Base-by-base conservation (phyloP, 192 early-diverging fungal species). In the Powellomyces hirtus region DNA sequence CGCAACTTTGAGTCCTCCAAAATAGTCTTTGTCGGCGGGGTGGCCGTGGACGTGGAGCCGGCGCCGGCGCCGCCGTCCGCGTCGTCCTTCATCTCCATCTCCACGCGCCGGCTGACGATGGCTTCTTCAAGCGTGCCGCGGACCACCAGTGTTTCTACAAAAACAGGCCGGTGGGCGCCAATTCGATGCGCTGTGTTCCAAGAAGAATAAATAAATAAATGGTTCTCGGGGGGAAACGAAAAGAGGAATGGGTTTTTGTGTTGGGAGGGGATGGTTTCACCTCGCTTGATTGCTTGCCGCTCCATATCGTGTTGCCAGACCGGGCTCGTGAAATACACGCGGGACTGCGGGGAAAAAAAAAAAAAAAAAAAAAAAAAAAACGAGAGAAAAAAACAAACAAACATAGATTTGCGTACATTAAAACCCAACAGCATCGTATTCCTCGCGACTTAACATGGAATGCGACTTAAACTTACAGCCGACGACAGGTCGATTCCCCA, bases 211-310 rank as follows among this genome's bases (percentile, higher is more conserved):
- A n/a, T n/a, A 42, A 42, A n/a, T 13, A n/a, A 42, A 42, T 42
- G 40, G 40, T n/a, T 42, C n/a, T 42, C 10, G 40, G 40, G 11
- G 40, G n/a, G 40, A 42, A 42, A 42, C 40, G n/a, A 42, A n/a
- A 10, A 13, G 40, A 10, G n/a, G 40, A 42, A 42, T 13, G n/a
- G 10, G 11, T n/a, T 42, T 42, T 42, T 42, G 40, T 13, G 11
- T n/a, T n/a, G n/a, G n/a, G n/a, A n/a, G n/a, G n/a, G n/a, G n/a
- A n/a, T n/a, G n/a, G 40, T n/a, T n/a, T 42, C 40, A 42, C 40
- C 40, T 3, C 93, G 86, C 70, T 92, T 93, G 69, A 94, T 89
- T 0, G 93, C 93, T 61, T 94, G 92, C 26, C 86, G 81, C 70
- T 90, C 88, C 56, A 84, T 85, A 0, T 84, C 89, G 1, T 81